A percentile compares a stretch with the other conserved stretches of the same genome.
phyloP scores from a whole-genome alignment of 305 asterid species.

The Fraxinus platypoda region DNA sequence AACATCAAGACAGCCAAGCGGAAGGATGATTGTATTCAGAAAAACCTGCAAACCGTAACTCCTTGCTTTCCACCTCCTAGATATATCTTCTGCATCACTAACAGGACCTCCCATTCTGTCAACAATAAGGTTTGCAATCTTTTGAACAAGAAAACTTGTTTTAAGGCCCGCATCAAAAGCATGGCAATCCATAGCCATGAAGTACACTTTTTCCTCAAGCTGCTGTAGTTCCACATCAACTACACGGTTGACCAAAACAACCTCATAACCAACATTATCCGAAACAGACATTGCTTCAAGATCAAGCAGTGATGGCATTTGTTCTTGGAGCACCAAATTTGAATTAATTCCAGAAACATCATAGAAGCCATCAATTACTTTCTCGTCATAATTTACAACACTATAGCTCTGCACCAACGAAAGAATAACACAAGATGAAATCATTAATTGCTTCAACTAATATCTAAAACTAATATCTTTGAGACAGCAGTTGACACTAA shows the following conservation, averaged over 20 bases:
- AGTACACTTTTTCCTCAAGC: constrained; percentile 78
- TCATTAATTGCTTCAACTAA: constrained; percentile 13
- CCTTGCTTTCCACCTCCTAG: constrained; percentile 72
- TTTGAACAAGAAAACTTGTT: constrained; percentile 63
- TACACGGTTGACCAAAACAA: constrained; percentile 68
- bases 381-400: constrained; percentile 84
- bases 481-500: neutral
- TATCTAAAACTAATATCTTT: neutral
- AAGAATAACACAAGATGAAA: constrained; percentile 13
- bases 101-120: constrained; percentile 92
- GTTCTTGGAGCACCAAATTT: constrained; percentile 48
- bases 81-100: constrained; percentile 78
- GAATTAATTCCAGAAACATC: constrained; percentile 79
- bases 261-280: constrained; percentile 70
- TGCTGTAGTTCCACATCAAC: constrained; percentile 61
- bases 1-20: constrained; percentile 85
- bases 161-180: constrained; percentile 48
- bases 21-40: constrained; percentile 57
- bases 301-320: constrained; percentile 75
- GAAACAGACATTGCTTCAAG: constrained; percentile 61
- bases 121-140: constrained; percentile 75
- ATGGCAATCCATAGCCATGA: constrained; percentile 55
- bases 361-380: constrained; percentile 87
- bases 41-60: constrained; percentile 55
- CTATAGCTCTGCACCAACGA: constrained; percentile 72